Base-by-base conservation (phyloP, 148 eudicot species). In the Camellia japonica region DNA sequence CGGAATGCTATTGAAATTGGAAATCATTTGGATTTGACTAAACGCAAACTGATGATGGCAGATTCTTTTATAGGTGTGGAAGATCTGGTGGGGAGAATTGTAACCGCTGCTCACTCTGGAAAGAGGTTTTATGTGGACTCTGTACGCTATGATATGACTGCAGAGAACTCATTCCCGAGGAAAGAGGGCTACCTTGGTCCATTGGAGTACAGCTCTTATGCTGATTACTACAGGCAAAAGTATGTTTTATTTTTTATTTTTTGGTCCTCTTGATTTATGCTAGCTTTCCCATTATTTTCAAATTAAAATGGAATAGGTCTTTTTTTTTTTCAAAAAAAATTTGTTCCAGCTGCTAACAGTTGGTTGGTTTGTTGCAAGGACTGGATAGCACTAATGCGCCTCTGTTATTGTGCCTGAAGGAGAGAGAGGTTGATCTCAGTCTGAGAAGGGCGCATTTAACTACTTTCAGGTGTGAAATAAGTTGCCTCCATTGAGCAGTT, bases 121-220 rank as follows among this genome's bases (percentile, higher is more conserved):
- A 96, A 96, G 90, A 92, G 99, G 85, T 96, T 96, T 82, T 96
- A 90, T 84, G 98, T 96, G 64, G 97, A 96, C 81, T 96, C 97
- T 73, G 85, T 96, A 51, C 90, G 96, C 16, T 87, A 82, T 86
- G 99, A 96, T 80, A 93, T 96, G 97, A 93, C 95, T 72, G 97
- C 99, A 2, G 98, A 92, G 86, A 92, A 92, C 79, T 92, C 99
- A 74, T 96, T 96, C 76, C 99, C 99, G 0, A 91, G 97, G 90
- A 96, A 96, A 86, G 99, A 96, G 85, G 99, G 99, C 46, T 96
- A 96, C 85, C 98, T 93, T 79, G 99, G 99, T 81, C 97, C 97
- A 78, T 80, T 96, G 84, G 99, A 96, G 89, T 96, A 96, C 88
- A 92, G 94, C 75, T 91, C 98, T 63, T 96, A 92, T 88, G 97